Base-by-base conservation (phyloP, 495 filamentous ascomycete genomes). In the Oleoguttula mirabilis region DNA sequence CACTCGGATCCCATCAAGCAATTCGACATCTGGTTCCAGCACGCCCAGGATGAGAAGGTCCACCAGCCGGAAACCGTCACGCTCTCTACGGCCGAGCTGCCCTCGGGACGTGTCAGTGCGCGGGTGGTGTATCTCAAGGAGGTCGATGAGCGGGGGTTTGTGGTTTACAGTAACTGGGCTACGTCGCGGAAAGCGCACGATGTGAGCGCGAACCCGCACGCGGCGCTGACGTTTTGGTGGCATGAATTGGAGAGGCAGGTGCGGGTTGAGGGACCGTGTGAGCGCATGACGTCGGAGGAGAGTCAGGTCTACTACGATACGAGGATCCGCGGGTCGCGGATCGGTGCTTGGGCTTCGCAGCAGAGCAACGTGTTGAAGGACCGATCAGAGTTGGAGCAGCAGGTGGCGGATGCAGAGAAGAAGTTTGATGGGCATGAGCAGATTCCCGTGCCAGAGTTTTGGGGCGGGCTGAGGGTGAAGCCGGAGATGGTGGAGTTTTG, bases 311-410 rank as follows among this genome's bases (percentile, higher is more conserved):
- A 98, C 64, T 98, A 75, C 65, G 80, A 82, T 55, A 90, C 86
- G 2, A 61, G 84, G 30, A 79, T 79, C 32, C 66, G 83, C 20
- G 83, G 84, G 3, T 85, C 77, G 54, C 73, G 84, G 54, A 74
- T 96, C 49, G 92, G 90, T 4, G 90, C 84, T 10, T 96, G 90
- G 90, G 85, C 90, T 10, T 92, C 84, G 63, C 72, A 68, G 66
- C 88, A 95, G 73, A 88, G 83, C 56, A 63, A 70, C 47, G 82
- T 82, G 28, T 59, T 92, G 32, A 60, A 59, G 62, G 80, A 78
- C 3, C 63, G 82, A 41, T 62, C 66, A 32, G 58, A 79, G 55
- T 61, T 90, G 23, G 81, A 84, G 49, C 57, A 62, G 36, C 72
- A 75, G 66, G 82, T 90, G 1, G 66, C 66, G 57, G 80, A 84